Evolutionary conservation across 257 asterid genomes (phyloP), one percentile per base, ranked within the genome.

Genomic region (Voacanga thouarsii): DNA sequence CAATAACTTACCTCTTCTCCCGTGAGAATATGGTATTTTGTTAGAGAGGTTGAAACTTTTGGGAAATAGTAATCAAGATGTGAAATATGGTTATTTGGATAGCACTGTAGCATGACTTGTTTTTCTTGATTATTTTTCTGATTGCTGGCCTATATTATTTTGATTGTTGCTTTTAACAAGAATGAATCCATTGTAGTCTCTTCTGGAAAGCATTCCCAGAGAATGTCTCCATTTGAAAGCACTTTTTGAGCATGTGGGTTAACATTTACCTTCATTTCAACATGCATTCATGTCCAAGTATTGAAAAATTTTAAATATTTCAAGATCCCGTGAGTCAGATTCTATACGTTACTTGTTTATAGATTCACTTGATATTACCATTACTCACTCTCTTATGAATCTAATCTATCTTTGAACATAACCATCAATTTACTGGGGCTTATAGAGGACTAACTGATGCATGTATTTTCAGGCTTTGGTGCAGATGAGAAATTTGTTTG

Each of bases 401-500:
- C 24, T 55, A 19, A n/a, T 19, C 15, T 28, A 47, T 71, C 43
- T 47, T 45, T 18, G 18, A n/a, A 72, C 21, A 72, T 37, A 56
- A 72, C 12, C 3, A 26, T 51, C 26, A 12, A 4, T 24, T 55
- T 53, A 7, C 2, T 19, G 55, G 51, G 19, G 61, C 77, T 73
- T 50, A 21, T 6, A 30, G 2, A 41, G 30, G 67, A 71, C 67
- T 75, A 75, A 33, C 68, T 47, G 21, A 45, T 63, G 18, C 39
- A 55, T 77, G 45, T 79, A 49, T 72, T 83, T 85, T 53, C 94
- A 93, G 97, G 96, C 96, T 76, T 87, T 95, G 89, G 87, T 91
- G 85, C 96, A 95, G 89, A 95, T 95, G 99, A 85, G 86, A 88
- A 87, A 87, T 83, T 93, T 92, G 99, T 93, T 82, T 43, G 72